Conservation (phyloP, 345 rosid species). For the Hypericum perforatum region DNA sequence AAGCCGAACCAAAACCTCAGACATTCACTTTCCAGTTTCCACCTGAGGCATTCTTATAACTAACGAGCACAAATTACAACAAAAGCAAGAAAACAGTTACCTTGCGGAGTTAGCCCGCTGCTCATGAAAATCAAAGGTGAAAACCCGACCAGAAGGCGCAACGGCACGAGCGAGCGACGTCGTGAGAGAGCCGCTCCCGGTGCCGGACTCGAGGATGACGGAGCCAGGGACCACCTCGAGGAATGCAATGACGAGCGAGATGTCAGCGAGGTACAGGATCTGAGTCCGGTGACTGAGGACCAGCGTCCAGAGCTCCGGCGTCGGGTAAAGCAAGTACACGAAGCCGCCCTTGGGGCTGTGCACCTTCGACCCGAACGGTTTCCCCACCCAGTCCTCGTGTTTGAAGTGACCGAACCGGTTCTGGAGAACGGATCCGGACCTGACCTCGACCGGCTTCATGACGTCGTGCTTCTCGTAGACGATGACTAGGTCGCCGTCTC, state of each 20-base stretch:
- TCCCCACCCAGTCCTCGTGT: constrained; percentile 91
- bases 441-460: constrained; percentile 71
- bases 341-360: constrained; percentile 79
- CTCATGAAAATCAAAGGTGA: constrained; percentile 88
- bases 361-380: constrained; percentile 88
- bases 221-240: constrained; percentile 88
- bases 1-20: no score
- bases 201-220: constrained; percentile 85
- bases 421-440: constrained; percentile 50
- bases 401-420: constrained; percentile 82
- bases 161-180: constrained; percentile 84
- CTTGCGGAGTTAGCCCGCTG: constrained; percentile 89
- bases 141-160: constrained; percentile 86
- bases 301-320: constrained; percentile 89
- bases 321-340: constrained; percentile 71
- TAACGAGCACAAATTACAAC: no score
- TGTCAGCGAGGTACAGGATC: constrained; percentile 91
- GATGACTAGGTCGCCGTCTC: constrained; percentile 69
- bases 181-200: constrained; percentile 88
- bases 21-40: no score
- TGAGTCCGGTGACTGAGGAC: constrained; percentile 94
- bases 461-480: constrained; percentile 74
- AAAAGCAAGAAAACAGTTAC: constrained; percentile 20
- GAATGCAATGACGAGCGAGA: constrained; percentile 66
- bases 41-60: no score